These are phyloP conservation scores for Naganishia liquefaciens DNA, from an alignment of 1,284 basidiomycete species.

Conservation along the genomic window DNA sequence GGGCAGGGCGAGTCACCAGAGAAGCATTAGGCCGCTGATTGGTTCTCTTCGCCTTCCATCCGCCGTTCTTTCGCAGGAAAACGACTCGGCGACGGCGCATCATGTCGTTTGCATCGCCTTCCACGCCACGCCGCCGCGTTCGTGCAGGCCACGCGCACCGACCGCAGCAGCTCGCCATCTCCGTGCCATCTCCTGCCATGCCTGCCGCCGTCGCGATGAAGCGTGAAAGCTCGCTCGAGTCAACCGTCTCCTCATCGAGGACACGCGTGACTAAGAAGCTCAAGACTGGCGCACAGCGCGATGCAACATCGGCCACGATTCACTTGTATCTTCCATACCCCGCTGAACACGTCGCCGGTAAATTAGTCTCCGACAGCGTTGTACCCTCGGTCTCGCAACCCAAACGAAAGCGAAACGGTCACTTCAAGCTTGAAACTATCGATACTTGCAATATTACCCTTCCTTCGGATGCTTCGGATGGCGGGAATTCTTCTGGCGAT, in stretches of 20 bases:
- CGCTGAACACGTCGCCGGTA: not conserved
- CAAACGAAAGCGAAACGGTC: constrained; percentile 6
- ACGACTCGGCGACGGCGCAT: not conserved
- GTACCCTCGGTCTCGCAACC: not conserved
- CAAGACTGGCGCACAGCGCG: not conserved
- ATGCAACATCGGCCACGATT: not conserved
- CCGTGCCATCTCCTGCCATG: not conserved
- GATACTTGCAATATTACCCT: not conserved
- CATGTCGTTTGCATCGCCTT: not conserved
- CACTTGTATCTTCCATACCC: not conserved
- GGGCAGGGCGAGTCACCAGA: not conserved
- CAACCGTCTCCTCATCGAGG: constrained; percentile 5
- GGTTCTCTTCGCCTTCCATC: constrained; percentile 4
- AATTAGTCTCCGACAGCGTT: not conserved
- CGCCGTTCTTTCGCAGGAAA: not conserved
- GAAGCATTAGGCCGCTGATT: not conserved
- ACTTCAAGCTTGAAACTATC: not conserved
- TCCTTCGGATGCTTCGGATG: not conserved
- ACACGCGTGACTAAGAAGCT: constrained; percentile 13
- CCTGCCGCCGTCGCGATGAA: constrained; percentile 4
- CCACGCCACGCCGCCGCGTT: not conserved
- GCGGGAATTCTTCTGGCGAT: constrained; percentile 2
- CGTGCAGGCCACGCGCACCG: constrained; percentile 2
- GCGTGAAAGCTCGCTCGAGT: constrained; percentile 21
- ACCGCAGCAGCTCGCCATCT: not conserved